A percentile compares a stretch with the other conserved stretches of the same genome.
phyloP scores from a whole-genome alignment of 257 asterid genomes.

The Eucommia ulmoides region DNA sequence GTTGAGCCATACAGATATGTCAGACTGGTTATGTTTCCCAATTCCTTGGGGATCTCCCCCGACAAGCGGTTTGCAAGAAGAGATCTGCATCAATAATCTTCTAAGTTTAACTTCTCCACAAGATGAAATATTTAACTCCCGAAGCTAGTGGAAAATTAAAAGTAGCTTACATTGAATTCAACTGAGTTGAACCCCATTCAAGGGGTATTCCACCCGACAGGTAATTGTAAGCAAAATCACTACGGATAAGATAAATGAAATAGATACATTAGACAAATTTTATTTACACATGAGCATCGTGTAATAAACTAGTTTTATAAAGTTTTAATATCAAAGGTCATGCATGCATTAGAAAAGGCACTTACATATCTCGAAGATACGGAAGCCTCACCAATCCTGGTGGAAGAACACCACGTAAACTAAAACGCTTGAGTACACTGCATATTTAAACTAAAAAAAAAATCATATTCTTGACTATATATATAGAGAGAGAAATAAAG shows the following conservation, averaged over 20 bases:
- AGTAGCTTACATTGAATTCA: slow-evolving; percentile 45
- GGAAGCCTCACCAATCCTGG: slow-evolving; percentile 44
- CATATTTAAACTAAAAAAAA: slow-evolving; percentile 4
- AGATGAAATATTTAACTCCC: slow-evolving; percentile 1
- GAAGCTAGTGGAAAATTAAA: slow-evolving; percentile 1
- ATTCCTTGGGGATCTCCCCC: slow-evolving; percentile 62
- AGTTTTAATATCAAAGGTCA: background rate
- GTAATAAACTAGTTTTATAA: background rate
- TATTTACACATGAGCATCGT: slow-evolving; percentile 2
- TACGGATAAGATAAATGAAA: slow-evolving; percentile 15
- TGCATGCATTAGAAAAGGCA: slow-evolving; percentile 7
- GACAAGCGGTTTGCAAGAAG: slow-evolving; percentile 79
- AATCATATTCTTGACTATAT: too few relatives aligned
- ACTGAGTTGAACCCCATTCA: slow-evolving; percentile 61
- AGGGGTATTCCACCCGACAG: slow-evolving; percentile 65
- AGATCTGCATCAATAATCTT: slow-evolving; percentile 46
- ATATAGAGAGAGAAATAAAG: too few relatives aligned
- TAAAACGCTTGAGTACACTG: slow-evolving; percentile 64
- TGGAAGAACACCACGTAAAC: slow-evolving; percentile 78
- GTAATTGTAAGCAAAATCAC: slow-evolving; percentile 83
- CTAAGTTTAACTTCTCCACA: slow-evolving; percentile 10
- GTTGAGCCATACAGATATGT: slow-evolving; percentile 66
- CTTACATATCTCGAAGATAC: slow-evolving; percentile 54
- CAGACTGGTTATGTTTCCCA: slow-evolving; percentile 69
- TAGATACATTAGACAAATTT: slow-evolving; percentile 3